phyloP scores from a whole-genome alignment of 2,329 filamentous ascomycete genomes.

The Apiospora marii region DNA sequence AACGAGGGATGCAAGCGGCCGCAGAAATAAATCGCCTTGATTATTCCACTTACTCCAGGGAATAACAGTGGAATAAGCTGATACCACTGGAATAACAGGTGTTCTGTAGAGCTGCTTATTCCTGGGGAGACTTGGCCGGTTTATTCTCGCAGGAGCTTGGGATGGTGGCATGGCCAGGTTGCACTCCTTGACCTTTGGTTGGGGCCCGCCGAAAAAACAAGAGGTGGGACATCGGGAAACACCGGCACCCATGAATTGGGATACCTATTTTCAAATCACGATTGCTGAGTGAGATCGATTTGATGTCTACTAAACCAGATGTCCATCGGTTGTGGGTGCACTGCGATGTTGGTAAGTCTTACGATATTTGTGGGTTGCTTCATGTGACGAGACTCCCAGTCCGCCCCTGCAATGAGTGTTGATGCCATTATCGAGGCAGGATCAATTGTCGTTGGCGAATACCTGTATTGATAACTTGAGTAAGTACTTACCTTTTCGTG shows the following conservation, averaged over 20 bases:
- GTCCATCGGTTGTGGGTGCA: background rate
- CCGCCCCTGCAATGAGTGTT: background rate
- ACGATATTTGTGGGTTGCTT: conserved; percentile 10
- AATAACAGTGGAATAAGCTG: no score
- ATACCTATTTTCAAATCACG: background rate
- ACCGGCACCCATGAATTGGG: background rate
- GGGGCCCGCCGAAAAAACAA: background rate
- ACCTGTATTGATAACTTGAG: background rate
- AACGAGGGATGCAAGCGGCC: conserved; percentile 4
- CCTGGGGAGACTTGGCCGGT: no score
- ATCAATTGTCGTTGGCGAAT: background rate
- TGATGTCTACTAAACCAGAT: background rate
- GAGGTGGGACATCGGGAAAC: conserved; percentile 4
- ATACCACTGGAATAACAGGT: no score
- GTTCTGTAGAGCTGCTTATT: no score
- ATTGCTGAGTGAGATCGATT: background rate
- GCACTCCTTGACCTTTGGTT: background rate
- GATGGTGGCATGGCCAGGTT: background rate
- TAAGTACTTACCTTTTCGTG: background rate
- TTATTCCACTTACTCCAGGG: no score
- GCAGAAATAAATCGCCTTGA: no score
- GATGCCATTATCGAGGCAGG: background rate
- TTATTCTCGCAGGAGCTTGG: no score
- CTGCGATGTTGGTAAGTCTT: background rate
- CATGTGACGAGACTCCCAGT: background rate